Evolutionary conservation across 805 yeast genomes (phyloP), one percentile per base, ranked within the genome.

Genomic region (Hanseniaspora pseudoguilliermondii): DNA sequence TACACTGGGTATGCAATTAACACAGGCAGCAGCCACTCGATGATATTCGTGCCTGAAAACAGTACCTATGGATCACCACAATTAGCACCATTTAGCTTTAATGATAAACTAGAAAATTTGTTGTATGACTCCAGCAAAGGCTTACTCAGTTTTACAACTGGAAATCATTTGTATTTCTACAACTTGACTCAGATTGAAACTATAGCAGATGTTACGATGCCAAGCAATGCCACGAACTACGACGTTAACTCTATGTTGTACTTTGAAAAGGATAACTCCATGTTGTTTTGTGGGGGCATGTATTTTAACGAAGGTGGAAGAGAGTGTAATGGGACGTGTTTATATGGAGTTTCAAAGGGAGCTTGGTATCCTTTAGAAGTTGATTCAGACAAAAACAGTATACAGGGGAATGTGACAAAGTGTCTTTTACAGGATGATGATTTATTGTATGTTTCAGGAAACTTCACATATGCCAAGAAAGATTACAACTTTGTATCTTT

Each of bases 221-320:
- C 66, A 15, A 69, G 70, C 9, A 65, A 72, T 11, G 68, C 70
- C 3, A 59, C 60, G 5, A 69, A 53, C 15, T 34, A 71, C n/a
- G 63, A 65, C 8, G 73, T 81, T 15, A 71, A 72, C 15, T 66
- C 78, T 0, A 66, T 78, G 52, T 59, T 75, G 18, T 70, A 70
- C 36, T 73, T 75, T 35, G 71, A 71, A 25, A 69, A 67, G 32
- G 71, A 73, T 32, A 54, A 69, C 8, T 70, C 75, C 1, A 61
- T 72, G 20, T 68, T 88, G 29, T 72, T 86, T 13, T 95, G 85
- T 41, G 96, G 97, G 25, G 73, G 76, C 44, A 88, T 86, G 64
- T 65, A 72, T 21, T 82, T 85, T 7, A 16, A 8, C 11, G 4
- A 29, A 2, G 10, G 18, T 10, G 48, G 47, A 1, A 82, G 84